These are phyloP conservation scores for Colletotrichum aenigma DNA, from an alignment of 2,329 filamentous ascomycete species.

Conservation along the genomic window DNA sequence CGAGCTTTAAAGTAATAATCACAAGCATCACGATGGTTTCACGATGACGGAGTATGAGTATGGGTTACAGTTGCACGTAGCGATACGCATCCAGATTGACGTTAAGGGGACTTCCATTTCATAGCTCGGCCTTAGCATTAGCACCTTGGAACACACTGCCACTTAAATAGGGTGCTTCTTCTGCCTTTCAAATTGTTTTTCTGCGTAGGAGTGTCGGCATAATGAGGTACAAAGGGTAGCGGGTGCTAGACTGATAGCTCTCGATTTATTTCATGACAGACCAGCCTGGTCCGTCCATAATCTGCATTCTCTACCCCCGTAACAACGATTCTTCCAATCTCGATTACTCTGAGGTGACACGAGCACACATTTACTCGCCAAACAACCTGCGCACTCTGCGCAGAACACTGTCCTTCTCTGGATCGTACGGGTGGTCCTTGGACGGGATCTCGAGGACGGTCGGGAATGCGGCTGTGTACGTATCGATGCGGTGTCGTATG, in stretches of 20 bases:
- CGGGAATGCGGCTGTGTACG: slow-evolving; percentile 94
- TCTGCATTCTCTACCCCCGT: neutral
- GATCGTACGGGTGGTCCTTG: slow-evolving; percentile 98
- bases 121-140: slow-evolving; percentile 19
- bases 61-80: slow-evolving; percentile 14
- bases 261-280: slow-evolving; percentile 3
- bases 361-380: slow-evolving; percentile 61
- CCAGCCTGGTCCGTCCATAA: neutral
- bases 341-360: neutral
- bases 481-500: slow-evolving; percentile 90
- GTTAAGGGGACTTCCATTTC: neutral
- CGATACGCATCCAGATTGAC: slow-evolving; percentile 6
- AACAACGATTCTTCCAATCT: neutral
- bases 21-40: neutral
- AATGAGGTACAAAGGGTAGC: slow-evolving; percentile 19
- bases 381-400: slow-evolving; percentile 76
- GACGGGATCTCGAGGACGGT: slow-evolving; percentile 95
- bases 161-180: neutral
- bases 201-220: slow-evolving; percentile 17
- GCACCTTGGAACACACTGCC: neutral
- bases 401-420: slow-evolving; percentile 97
- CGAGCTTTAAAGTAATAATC: slow-evolving; percentile 39
- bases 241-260: slow-evolving; percentile 9
- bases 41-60: slow-evolving; percentile 14
- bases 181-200: neutral